phyloP scores from a whole-genome alignment of 2,329 filamentous ascomycete genomes.

The Purpureocillium takamizusanense region DNA sequence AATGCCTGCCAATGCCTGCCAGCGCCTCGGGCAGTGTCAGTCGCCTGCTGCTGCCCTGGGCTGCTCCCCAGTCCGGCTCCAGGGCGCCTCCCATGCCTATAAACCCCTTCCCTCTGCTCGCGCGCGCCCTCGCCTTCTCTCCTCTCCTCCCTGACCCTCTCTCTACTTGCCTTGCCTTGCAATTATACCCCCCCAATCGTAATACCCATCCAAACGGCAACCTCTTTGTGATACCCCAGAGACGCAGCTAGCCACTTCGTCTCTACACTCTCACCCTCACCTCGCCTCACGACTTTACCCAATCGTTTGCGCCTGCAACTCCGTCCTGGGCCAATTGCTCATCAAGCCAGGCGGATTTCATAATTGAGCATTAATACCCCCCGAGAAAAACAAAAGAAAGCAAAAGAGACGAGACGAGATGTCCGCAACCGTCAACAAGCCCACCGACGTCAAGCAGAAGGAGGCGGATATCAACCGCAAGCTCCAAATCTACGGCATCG shows the following conservation, averaged over 20 bases:
- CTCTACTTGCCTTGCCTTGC: conserved; percentile 5
- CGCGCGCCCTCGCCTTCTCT: conserved; percentile 4
- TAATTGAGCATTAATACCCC: conserved; percentile 1
- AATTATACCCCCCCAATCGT: conserved; percentile 9
- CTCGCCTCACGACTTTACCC: no score
- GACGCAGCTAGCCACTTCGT: neutral
- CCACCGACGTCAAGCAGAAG: conserved; percentile 65
- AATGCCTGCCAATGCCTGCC: no score
- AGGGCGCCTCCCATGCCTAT: neutral
- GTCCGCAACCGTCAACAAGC: conserved; percentile 56
- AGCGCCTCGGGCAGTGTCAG: no score
- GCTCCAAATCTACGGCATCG: conserved; percentile 89
- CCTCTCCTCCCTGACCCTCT: conserved; percentile 5
- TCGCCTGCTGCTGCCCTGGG: neutral
- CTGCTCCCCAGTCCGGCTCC: neutral
- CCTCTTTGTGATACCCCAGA: conserved; percentile 19
- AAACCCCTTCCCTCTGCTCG: conserved; percentile 1
- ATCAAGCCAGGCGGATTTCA: neutral
- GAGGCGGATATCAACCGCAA: conserved; percentile 87
- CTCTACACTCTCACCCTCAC: no score
- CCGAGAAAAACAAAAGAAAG: conserved; percentile 9
- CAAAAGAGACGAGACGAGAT: conserved; percentile 16
- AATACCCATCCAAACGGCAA: conserved; percentile 9
- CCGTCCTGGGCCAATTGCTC: conserved; percentile 1
- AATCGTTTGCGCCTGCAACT: no score